These are phyloP conservation scores for Puccinia novopanici DNA, from an alignment of 1,284 basidiomycete species.

Conservation along the genomic window DNA sequence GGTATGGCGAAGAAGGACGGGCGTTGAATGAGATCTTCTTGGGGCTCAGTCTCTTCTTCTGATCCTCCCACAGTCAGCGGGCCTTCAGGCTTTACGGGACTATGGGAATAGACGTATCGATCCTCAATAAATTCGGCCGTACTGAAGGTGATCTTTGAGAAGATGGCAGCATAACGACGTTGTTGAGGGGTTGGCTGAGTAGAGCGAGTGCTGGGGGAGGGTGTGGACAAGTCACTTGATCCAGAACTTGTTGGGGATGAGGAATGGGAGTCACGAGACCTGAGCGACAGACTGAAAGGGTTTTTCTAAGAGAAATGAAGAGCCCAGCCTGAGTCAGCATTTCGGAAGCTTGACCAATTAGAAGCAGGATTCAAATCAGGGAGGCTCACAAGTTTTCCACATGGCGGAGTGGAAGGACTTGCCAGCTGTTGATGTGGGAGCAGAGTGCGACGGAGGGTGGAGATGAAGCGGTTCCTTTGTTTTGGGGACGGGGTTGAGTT, in stretches of 20 bases:
- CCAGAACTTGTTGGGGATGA: conserved; percentile 16
- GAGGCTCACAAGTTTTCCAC: conserved; percentile 1
- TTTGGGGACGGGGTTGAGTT: conserved; percentile 15
- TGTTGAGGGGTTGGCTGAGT: conserved; percentile 2
- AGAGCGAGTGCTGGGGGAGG: not conserved
- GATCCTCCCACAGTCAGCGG: not conserved
- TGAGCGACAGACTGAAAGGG: not conserved
- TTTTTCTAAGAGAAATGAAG: not conserved
- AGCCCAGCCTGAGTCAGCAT: not conserved
- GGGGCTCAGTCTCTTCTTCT: not conserved
- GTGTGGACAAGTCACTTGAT: conserved; percentile 13
- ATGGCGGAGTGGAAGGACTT: not conserved
- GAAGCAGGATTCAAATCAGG: too few species aligned
- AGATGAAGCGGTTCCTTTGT: conserved; percentile 21
- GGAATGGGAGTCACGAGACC: not conserved
- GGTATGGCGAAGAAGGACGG: conserved; percentile 17
- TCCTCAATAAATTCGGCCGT: conserved; percentile 22
- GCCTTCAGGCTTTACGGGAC: not conserved
- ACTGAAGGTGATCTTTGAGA: conserved; percentile 26
- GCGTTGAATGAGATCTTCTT: not conserved
- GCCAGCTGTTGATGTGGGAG: not conserved
- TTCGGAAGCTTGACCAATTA: too few species aligned
- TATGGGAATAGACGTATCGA: conserved; percentile 23
- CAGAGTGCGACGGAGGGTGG: conserved; percentile 1
- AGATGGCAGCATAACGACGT: conserved; percentile 17